Conservation (phyloP, 176 grass and related monocot species). For the Oryza nivara region DNA sequence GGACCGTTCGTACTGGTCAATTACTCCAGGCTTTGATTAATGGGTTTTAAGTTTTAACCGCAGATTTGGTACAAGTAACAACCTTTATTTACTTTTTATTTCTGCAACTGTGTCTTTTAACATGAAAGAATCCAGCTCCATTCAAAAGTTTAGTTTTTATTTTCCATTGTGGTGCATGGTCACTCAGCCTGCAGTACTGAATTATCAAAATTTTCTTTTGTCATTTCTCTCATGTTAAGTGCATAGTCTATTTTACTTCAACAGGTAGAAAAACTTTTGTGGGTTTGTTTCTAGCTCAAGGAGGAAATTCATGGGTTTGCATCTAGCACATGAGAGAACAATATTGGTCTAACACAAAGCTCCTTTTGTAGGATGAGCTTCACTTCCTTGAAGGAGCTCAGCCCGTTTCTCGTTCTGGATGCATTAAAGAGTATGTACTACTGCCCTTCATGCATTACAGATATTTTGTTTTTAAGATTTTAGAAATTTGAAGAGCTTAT, state of each 20-base stretch:
- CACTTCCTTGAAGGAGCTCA: slow-evolving; percentile 82
- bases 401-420: slow-evolving; percentile 88
- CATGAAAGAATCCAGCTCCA: not conserved
- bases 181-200: too few species aligned
- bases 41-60: not conserved
- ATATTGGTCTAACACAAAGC: slow-evolving; percentile 2
- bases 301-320: not conserved
- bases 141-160: too few species aligned
- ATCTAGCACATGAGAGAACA: not conserved
- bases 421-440: slow-evolving; percentile 89
- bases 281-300: too few species aligned
- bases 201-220: not conserved
- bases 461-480: not conserved
- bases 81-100: not conserved
- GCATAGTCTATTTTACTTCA: not conserved
- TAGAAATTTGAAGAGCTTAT: not conserved
- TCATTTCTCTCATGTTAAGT: not conserved
- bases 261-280: too few species aligned
- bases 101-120: not conserved
- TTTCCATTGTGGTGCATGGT: too few species aligned
- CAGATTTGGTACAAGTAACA: not conserved
- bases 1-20: not conserved
- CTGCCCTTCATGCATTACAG: not conserved
- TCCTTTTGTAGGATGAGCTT: slow-evolving; percentile 72
- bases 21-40: not conserved